Percentiles rank a stretch among this genome's conserved stretches.
These are phyloP conservation scores for Vitis hybrid DNA, from an alignment of 177 flowering plant species.

Conservation along the genomic window DNA sequence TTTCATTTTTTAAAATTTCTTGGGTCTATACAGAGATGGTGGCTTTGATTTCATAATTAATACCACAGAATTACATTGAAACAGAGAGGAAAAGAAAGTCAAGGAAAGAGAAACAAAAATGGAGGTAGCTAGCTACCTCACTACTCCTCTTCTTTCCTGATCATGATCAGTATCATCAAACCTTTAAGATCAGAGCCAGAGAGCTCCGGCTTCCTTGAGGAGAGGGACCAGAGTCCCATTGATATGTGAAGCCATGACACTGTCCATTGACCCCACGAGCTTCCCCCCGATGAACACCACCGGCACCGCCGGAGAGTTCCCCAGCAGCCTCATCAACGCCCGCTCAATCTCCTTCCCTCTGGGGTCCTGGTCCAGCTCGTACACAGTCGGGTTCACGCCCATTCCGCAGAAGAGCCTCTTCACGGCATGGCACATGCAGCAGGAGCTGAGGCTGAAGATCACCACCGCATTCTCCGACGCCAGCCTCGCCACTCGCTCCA, in stretches of 20 bases:
- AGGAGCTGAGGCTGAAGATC: constrained; percentile 62
- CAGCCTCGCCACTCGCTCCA: constrained; percentile 52
- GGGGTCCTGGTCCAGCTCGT: constrained; percentile 75
- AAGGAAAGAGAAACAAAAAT: too few relatives aligned
- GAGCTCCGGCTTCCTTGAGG: constrained; percentile 80
- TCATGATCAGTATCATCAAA: not conserved
- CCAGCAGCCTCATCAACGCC: constrained; percentile 52
- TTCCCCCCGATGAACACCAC: constrained; percentile 80
- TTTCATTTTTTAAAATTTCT: too few relatives aligned
- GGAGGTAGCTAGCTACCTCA: too few relatives aligned
- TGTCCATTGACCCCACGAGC: constrained; percentile 70
- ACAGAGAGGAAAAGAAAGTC: too few relatives aligned
- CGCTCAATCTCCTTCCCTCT: constrained; percentile 63
- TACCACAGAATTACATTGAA: too few relatives aligned
- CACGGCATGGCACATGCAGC: constrained; percentile 85
- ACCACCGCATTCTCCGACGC: constrained; percentile 75
- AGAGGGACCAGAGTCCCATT: constrained; percentile 72
- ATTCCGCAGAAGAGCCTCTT: constrained; percentile 69
- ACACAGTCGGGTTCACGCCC: constrained; percentile 72
- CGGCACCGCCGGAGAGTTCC: constrained; percentile 47
- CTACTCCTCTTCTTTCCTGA: too few relatives aligned
- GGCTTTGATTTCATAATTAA: too few relatives aligned
- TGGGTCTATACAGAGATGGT: too few relatives aligned
- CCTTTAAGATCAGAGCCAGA: constrained; percentile 53
- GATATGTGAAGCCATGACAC: constrained; percentile 76